A percentile compares a stretch with the other conserved stretches of the same genome.
phyloP scores from a whole-genome alignment of 441 rosid species.

The Cnidoscolus chayamansa region DNA sequence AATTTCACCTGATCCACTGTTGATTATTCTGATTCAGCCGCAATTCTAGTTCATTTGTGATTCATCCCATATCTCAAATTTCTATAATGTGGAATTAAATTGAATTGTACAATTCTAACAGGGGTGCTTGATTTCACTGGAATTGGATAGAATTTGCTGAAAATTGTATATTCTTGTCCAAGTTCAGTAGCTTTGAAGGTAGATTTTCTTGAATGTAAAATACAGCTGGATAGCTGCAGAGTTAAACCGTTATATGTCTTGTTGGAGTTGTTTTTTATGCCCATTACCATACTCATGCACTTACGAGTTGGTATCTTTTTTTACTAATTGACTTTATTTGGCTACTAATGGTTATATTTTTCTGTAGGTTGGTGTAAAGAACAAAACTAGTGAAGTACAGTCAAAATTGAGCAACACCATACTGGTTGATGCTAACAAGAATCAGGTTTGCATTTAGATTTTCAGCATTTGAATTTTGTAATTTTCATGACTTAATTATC shows the following conservation, averaged over 20 bases:
- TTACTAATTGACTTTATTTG: not conserved
- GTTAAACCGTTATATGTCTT: not conserved
- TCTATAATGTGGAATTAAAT: no score
- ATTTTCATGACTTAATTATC: not conserved
- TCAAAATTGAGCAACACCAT: conserved; percentile 63
- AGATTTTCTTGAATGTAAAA: not conserved
- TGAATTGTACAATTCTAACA: no score
- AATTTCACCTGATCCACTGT: no score
- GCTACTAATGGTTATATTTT: conserved; percentile 5
- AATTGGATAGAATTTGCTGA: not conserved
- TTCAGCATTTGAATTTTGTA: not conserved
- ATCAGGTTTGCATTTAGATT: conserved; percentile 60
- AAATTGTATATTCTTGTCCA: not conserved
- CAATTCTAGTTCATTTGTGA: no score
- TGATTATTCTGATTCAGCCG: no score
- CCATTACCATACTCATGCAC: not conserved
- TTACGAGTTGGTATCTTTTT: not conserved
- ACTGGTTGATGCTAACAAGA: conserved; percentile 74
- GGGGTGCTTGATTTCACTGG: not conserved
- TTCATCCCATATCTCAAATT: no score
- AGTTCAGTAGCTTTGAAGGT: not conserved
- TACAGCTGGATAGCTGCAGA: not conserved
- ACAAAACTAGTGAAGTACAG: conserved; percentile 84
- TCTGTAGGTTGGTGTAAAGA: conserved; percentile 87
- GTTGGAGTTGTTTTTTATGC: not conserved